These are phyloP conservation scores for Jaltomata sinuosa DNA, from an alignment of 257 asterid genomes.

Conservation along the genomic window DNA sequence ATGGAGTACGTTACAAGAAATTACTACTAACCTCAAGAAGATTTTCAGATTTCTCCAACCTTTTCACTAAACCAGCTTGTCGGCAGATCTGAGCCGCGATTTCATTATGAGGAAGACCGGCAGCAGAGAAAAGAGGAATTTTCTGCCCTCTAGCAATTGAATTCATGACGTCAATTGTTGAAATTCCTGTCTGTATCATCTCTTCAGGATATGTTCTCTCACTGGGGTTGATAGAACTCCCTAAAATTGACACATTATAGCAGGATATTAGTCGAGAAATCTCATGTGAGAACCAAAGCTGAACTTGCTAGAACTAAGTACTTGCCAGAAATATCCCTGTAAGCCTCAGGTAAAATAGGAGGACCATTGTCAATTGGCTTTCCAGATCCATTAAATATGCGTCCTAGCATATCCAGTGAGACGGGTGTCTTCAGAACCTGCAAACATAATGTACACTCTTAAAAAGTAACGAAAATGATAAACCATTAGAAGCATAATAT, in stretches of 20 bases:
- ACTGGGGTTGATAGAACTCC: constrained; percentile 98
- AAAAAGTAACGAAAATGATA: not conserved
- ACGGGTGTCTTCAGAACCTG: constrained; percentile 48
- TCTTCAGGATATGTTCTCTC: constrained; percentile 99
- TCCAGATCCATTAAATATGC: constrained; percentile 47
- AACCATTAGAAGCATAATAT: not conserved
- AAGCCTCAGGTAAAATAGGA: constrained; percentile 97
- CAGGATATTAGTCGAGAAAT: not conserved
- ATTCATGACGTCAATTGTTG: constrained; percentile 98
- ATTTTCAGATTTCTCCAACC: constrained; percentile 77
- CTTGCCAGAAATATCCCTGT: constrained; percentile 96
- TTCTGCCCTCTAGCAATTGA: constrained; percentile 98
- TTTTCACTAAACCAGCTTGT: constrained; percentile 97
- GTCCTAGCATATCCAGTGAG: constrained; percentile 50
- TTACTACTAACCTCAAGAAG: constrained; percentile 65
- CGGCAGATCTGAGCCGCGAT: constrained; percentile 99
- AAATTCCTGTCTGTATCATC: constrained; percentile 97
- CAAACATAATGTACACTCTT: not conserved
- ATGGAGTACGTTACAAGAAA: not conserved
- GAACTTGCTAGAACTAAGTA: constrained; percentile 3
- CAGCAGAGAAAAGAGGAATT: constrained; percentile 96
- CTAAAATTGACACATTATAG: constrained; percentile 26
- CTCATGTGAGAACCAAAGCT: not conserved
- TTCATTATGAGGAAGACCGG: constrained; percentile 99
- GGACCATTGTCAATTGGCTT: constrained; percentile 98